phyloP scores from a whole-genome alignment of 2,329 filamentous ascomycete species.

The Nannizzia gypsea region DNA sequence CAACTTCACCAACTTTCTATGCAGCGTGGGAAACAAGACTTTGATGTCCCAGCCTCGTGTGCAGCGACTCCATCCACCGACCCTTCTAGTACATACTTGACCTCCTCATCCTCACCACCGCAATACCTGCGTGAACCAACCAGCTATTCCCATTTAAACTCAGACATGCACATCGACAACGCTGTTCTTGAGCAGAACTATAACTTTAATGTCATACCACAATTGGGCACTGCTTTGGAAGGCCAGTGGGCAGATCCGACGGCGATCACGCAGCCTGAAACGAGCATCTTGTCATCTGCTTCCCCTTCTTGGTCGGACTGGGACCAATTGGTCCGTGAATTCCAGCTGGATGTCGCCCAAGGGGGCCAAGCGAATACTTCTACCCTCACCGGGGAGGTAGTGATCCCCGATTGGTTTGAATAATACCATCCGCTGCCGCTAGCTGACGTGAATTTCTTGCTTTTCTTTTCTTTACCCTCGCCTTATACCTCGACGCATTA shows the following conservation, averaged over 20 bases:
- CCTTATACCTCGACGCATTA: neutral
- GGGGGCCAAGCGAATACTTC: neutral
- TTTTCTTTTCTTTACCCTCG: neutral
- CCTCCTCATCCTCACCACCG: neutral
- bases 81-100: neutral
- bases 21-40: conserved; percentile 16
- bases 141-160: neutral
- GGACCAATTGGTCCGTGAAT: conserved; percentile 14
- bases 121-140: neutral
- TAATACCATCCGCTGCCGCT: neutral
- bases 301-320: conserved; percentile 14
- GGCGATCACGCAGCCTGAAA: neutral
- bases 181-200: neutral
- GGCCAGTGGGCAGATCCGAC: neutral
- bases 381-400: neutral
- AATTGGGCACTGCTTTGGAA: neutral
- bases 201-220: neutral
- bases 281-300: neutral
- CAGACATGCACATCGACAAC: neutral
- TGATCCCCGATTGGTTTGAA: conserved; percentile 12
- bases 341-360: conserved; percentile 13
- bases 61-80: neutral
- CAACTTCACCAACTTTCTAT: conserved; percentile 28
- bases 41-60: conserved; percentile 9
- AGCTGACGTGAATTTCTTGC: neutral